Conservation (phyloP, 139 green algal genomes). For the Yamagishiella unicocca region DNA sequence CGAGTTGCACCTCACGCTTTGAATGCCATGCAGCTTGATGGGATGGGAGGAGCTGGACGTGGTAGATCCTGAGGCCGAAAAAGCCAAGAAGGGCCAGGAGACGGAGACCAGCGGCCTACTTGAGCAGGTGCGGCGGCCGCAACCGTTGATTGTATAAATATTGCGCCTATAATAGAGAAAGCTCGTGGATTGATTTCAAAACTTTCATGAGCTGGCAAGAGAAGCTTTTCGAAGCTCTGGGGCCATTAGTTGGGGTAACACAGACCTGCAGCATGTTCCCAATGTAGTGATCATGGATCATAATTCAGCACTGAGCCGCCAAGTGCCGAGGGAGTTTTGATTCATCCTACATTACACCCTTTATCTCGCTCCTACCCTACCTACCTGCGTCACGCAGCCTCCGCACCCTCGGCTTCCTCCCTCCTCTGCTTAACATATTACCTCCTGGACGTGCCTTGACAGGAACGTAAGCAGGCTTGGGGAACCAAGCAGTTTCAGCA, state of each 20-base stretch:
- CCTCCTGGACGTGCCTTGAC: too few relatives aligned
- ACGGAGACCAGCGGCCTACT: constrained; percentile 39
- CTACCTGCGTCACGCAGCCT: too few relatives aligned
- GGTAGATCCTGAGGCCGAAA: constrained; percentile 60
- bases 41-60: constrained; percentile 64
- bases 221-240: too few relatives aligned
- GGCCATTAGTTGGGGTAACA: too few relatives aligned
- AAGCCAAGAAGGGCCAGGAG: constrained; percentile 43
- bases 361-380: too few relatives aligned
- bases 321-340: too few relatives aligned
- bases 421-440: background rate
- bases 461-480: constrained; percentile 66
- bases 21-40: constrained; percentile 41
- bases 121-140: constrained; percentile 41
- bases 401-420: background rate
- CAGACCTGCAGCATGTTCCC: too few relatives aligned
- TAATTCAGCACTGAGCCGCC: too few relatives aligned
- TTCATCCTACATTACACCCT: too few relatives aligned
- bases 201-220: too few relatives aligned
- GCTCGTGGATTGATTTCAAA: background rate
- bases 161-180: background rate
- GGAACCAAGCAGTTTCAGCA: constrained; percentile 68
- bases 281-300: too few relatives aligned
- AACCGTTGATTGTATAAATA: background rate
- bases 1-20: too few relatives aligned